Conservation (phyloP, 2,329 filamentous ascomycete species). For the Fusarium sp. region DNA sequence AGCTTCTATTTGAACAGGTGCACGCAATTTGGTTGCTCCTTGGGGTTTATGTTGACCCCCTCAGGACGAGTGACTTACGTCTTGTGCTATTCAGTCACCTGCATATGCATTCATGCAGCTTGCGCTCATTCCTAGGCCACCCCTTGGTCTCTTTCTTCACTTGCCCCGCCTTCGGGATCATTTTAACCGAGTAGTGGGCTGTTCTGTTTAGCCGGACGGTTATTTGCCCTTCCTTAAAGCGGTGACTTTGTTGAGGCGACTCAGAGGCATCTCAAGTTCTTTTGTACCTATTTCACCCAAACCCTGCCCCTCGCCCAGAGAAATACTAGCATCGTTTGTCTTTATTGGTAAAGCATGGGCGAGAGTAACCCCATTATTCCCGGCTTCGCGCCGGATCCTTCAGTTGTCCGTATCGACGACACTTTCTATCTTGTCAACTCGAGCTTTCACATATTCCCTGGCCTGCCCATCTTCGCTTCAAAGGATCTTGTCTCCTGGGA, state of each 20-base stretch:
- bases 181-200: background rate
- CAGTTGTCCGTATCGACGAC: background rate
- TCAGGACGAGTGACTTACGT: background rate
- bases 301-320: background rate
- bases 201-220: background rate
- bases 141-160: background rate
- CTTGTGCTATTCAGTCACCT: background rate
- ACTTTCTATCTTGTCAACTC: background rate
- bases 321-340: background rate
- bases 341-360: background rate
- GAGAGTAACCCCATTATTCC: background rate
- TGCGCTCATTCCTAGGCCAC: background rate
- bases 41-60: background rate
- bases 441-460: background rate
- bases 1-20: background rate
- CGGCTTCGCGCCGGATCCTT: background rate
- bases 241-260: background rate
- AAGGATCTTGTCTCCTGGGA: background rate
- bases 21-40: background rate
- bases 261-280: background rate
- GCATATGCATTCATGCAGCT: background rate
- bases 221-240: background rate
- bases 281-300: background rate
- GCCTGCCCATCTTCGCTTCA: background rate
- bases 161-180: background rate